Evolutionary conservation across 2,329 filamentous ascomycete genomes (phyloP), one percentile per base, ranked within the genome.

Genomic region (Cyclaneusma minus): DNA sequence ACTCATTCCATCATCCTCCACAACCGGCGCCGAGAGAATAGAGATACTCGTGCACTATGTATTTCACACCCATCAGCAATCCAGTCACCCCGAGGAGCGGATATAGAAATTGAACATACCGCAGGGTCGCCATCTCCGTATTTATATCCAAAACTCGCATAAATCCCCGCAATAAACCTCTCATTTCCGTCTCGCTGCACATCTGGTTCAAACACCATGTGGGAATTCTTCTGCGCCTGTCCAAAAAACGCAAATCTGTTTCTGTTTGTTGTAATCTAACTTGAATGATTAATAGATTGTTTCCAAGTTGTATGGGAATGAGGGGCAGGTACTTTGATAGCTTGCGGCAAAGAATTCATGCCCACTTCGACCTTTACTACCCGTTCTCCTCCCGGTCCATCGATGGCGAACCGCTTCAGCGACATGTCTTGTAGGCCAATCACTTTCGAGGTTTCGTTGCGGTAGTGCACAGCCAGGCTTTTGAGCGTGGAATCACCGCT

Each of bases 251-350:
- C 16, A 10, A 32, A 19, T 13, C 27, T 26, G 15, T 19, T n/a
- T 6, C 26, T 13, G 22, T 32, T 32, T 7, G 30, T 35, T n/a
- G 30, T 35, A 17, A 35, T 29, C 33, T 35, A 20, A 5, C n/a
- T n/a, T n/a, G n/a, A n/a, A n/a, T n/a, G n/a, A n/a, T n/a, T n/a
- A n/a, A n/a, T n/a, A n/a, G n/a, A n/a, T n/a, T n/a, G n/a, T n/a
- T n/a, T n/a, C n/a, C n/a, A n/a, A n/a, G n/a, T n/a, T n/a, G n/a
- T n/a, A n/a, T n/a, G n/a, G n/a, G n/a, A n/a, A n/a, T n/a, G n/a
- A n/a, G n/a, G n/a, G n/a, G n/a, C n/a, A 17, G 16, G 6, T 30
- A 35, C 32, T 21, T 36, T 35, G 4, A 36, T 21, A 23, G 32
- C 32, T 20, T 29, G 23, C 6, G 30, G 32, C n/a, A 34, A 14